Base-by-base conservation (phyloP, 2,329 filamentous ascomycete genomes). In the Zymoseptoria tritici region DNA sequence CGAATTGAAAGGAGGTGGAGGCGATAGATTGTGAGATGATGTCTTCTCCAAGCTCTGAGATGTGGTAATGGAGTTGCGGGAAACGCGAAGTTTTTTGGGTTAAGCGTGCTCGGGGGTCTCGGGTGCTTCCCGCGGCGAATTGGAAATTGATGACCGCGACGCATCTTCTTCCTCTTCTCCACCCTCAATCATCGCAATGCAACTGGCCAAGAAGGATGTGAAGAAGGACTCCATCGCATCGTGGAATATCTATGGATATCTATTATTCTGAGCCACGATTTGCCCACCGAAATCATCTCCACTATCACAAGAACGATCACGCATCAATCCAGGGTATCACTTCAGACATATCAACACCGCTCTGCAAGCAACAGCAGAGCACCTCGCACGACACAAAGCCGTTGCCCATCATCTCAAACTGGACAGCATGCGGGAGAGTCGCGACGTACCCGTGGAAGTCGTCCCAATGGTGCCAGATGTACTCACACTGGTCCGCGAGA, bases 401-500 rank as follows among this genome's bases (percentile, higher is more conserved):
- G 36, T 46, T 29, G 2, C 4, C 7, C 36, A 46, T 16, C 13
- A n/a, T 46, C 36, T 13, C 42, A n/a, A 52, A 31, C 4, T 57
- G 53, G n/a, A 54, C 57, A 31, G 52, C 22, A 4, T 51, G 22
- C 57, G 50, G 19, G 51, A 57, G 9, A 61, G 26, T 19, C 50
- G 56, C 5, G 60, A 61, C 9, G 46, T n/a, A 6, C 26, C 20
- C 1, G 57, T 61, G 4, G 60, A 60, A 21, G 21, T 56, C 19
- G 52, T 61, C 8, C 49, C 50, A 19, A 55, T 20, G 11, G 59
- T 61, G 11, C 59, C 59, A 22, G 46, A 31, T 9, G 59, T 61
- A 22, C 54, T 55, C 20, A 58, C 57, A 21, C 57, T 58, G 7
- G 52, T 54, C 2, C 36, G 52, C 9, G 49, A 49, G 11, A 58